Base-by-base conservation (phyloP, 768 basidiomycete genomes). In the Mycena sanguinolenta region DNA sequence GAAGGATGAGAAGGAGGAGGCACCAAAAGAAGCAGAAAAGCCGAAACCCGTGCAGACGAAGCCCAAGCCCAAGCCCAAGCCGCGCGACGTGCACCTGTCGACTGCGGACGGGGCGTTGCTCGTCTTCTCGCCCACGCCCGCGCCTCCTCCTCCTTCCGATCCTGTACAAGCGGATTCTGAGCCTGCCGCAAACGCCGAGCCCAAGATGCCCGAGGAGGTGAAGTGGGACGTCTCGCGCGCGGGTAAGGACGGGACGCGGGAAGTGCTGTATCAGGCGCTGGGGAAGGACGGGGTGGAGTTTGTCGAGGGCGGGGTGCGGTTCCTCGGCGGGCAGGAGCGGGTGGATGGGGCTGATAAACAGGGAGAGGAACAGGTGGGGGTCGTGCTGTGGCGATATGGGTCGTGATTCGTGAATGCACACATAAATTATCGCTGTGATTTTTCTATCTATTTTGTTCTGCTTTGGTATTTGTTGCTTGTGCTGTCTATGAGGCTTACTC, bases 271-370 rank as follows among this genome's bases (percentile, higher is more conserved):
- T 50, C 61, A 25, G 42, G 65, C 55, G 25, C 49, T 70, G 2
- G 62, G 68, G 23, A 27, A 25, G 25, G 57, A 44, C n/a, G 59
- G 10, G 14, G 38, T 73, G 27, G 68, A 73, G 42, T 32, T 73
- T 39, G 72, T 42, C 1, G 57, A 14, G 52, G 61, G 14, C 3
- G 72, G 64, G 0, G 65, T 67, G 50, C 46, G 69, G 25, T 63
- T 73, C 34, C 68, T 62, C 12, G 80, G n/a, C n/a, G 16, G 21
- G 21, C 44, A 14, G 39, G 8, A 14, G 39, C 8, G 39, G 39
- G 39, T 17, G 39, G 16, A 14, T 12, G 39, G 16, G 16, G 39
- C 36, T 14, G 14, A 38, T 6, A 38, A 6, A 38, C 6, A 38
- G 36, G 36, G 6, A 14, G 36, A 38, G 36, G 36, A 38, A 14